phyloP scores from a whole-genome alignment of 2,329 filamentous ascomycete genomes.

The Colletotrichum melonis region DNA sequence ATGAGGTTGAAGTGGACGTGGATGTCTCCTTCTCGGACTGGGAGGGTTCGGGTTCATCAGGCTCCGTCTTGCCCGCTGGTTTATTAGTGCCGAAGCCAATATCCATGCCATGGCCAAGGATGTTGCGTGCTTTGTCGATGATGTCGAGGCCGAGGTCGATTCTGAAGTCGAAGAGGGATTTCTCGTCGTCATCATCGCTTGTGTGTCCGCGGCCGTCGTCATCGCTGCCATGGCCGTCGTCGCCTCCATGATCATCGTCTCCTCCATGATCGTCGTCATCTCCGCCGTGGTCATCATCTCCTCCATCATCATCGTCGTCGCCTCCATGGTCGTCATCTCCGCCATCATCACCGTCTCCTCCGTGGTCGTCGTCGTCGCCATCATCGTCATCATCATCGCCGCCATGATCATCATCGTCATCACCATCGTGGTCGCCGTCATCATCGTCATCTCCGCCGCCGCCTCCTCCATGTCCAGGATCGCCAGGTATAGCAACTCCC shows the following conservation, averaged over 20 bases:
- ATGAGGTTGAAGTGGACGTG: neutral
- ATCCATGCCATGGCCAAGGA: slow-evolving; percentile 10
- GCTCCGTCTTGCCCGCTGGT: neutral
- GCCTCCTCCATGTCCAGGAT: neutral
- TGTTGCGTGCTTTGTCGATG: neutral
- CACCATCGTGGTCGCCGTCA: neutral
- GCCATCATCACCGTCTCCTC: neutral
- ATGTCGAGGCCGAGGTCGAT: slow-evolving; percentile 10
- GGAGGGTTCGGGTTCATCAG: slow-evolving; percentile 18
- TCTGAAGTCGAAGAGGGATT: neutral
- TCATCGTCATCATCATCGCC: neutral
- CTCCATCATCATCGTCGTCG: neutral
- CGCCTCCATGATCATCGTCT: neutral
- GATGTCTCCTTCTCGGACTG: neutral
- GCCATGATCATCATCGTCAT: neutral
- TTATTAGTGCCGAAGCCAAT: neutral
- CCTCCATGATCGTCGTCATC: neutral
- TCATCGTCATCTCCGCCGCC: neutral
- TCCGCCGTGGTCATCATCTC: neutral
- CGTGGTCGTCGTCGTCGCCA: neutral
- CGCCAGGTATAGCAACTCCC: too few relatives aligned
- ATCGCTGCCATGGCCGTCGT: neutral
- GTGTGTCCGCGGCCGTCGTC: slow-evolving; percentile 6
- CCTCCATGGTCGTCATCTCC: slow-evolving; percentile 1
- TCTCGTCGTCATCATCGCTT: neutral